These are phyloP conservation scores for Amoeboaphelidium protococcarum DNA, from an alignment of 371 early-diverging fungal species.

Conservation along the genomic window DNA sequence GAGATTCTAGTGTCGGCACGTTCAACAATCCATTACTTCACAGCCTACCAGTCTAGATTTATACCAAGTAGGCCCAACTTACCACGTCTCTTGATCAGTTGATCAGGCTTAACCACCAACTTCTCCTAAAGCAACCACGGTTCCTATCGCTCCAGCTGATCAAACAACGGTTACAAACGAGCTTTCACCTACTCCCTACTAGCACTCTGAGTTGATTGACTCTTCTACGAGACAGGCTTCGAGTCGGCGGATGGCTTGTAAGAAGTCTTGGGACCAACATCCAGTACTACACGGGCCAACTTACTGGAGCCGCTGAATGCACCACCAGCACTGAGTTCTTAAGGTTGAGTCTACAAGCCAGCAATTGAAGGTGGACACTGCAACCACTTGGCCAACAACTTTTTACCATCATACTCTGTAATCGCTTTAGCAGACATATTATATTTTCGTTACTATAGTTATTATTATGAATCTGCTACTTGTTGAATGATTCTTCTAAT, in stretches of 20 bases:
- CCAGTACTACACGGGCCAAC: constrained; percentile 41
- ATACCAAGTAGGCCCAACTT: constrained; percentile 75
- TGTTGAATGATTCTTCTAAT: too few species aligned
- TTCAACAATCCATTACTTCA: constrained; percentile 61
- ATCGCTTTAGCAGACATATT: constrained; percentile 94
- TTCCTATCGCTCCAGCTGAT: constrained; percentile 10
- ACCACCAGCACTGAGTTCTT: constrained; percentile 26
- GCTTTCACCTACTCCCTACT: neutral
- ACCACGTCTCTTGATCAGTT: constrained; percentile 86
- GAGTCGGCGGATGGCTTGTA: neutral
- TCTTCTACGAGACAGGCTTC: neutral
- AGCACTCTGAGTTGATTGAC: neutral
- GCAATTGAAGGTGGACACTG: constrained; percentile 22
- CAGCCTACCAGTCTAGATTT: constrained; percentile 59
- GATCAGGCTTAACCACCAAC: constrained; percentile 88
- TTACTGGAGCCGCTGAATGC: constrained; percentile 35
- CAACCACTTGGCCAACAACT: constrained; percentile 63
- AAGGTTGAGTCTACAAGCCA: constrained; percentile 12
- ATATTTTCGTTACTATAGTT: too few species aligned
- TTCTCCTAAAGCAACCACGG: constrained; percentile 9
- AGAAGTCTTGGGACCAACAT: neutral
- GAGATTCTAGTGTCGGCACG: constrained; percentile 55
- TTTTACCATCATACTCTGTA: constrained; percentile 90
- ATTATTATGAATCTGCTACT: too few species aligned
- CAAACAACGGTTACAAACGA: constrained; percentile 12